These are phyloP conservation scores for Penicillium antarcticum DNA, from an alignment of 495 filamentous ascomycete genomes.

Conservation along the genomic window DNA sequence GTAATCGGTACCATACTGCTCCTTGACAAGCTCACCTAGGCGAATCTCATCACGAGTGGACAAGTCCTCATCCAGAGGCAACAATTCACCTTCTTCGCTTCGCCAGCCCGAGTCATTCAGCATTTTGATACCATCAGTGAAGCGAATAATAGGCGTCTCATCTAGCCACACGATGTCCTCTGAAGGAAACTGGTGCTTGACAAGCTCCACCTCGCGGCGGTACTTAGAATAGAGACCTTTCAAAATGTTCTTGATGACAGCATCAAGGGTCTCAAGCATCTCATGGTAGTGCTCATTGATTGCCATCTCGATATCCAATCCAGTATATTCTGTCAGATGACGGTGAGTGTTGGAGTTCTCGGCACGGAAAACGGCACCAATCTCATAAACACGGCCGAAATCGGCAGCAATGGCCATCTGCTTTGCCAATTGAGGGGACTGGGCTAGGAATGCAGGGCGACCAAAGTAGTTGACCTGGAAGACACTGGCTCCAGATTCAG, in stretches of 20 bases:
- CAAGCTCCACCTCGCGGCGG: slow-evolving; percentile 63
- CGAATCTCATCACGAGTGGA: slow-evolving; percentile 84
- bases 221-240: slow-evolving; percentile 61
- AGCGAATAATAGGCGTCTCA: slow-evolving; percentile 75
- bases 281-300: slow-evolving; percentile 89
- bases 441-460: slow-evolving; percentile 76
- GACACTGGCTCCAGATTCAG: slow-evolving; percentile 88
- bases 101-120: slow-evolving; percentile 79
- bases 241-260: slow-evolving; percentile 79
- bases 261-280: slow-evolving; percentile 71
- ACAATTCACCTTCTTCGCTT: slow-evolving; percentile 67
- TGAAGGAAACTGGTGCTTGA: slow-evolving; percentile 64
- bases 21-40: slow-evolving; percentile 75
- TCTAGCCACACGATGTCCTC: slow-evolving; percentile 76
- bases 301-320: slow-evolving; percentile 94
- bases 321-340: slow-evolving; percentile 94
- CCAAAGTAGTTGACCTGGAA: slow-evolving; percentile 87
- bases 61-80: slow-evolving; percentile 72
- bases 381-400: slow-evolving; percentile 81
- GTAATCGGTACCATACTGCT: slow-evolving; percentile 86
- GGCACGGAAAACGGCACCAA: slow-evolving; percentile 86
- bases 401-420: slow-evolving; percentile 91
- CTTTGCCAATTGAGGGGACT: slow-evolving; percentile 92
- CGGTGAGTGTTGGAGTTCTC: slow-evolving; percentile 94
- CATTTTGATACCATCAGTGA: slow-evolving; percentile 73